A percentile compares a stretch with the other conserved stretches of the same genome.
Evolutionary conservation across 1,284 basidiomycete species (phyloP).

Genomic region (Ganoderma lingzhi): DNA sequence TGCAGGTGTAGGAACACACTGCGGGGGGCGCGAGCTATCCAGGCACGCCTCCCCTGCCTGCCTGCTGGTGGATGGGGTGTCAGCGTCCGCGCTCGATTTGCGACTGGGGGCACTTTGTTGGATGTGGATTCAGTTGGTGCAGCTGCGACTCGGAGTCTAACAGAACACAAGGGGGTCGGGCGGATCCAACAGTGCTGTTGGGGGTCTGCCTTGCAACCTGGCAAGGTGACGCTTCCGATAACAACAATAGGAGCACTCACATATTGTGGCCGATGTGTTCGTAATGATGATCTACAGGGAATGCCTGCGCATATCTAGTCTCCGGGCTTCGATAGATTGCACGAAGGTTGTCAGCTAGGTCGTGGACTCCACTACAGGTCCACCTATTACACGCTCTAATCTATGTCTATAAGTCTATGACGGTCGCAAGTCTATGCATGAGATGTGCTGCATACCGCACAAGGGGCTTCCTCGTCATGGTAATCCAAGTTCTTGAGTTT

Average conservation of each 20-base stretch:
- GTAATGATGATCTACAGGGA: not conserved
- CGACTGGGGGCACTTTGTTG: not conserved
- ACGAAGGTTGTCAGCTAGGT: not conserved
- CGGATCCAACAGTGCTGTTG: constrained; percentile 1
- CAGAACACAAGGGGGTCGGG: not conserved
- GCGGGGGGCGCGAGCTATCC: not conserved
- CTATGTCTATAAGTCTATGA: constrained; percentile 1
- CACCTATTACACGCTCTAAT: not conserved
- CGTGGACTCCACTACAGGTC: not conserved
- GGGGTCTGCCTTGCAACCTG: not conserved
- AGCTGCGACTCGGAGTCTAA: not conserved
- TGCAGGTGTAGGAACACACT: not conserved
- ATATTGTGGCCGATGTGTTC: too few species aligned
- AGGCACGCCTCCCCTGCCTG: not conserved
- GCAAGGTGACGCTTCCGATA: not conserved
- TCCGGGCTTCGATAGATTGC: not conserved
- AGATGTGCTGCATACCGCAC: not conserved
- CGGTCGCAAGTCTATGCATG: not conserved
- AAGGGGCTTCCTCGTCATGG: not conserved
- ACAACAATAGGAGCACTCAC: not conserved
- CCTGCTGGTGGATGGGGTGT: not conserved
- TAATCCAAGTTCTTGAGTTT: not conserved
- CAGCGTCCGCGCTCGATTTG: not conserved
- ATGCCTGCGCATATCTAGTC: not conserved
- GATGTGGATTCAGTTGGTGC: not conserved